Conservation (phyloP, 345 rosid genomes). For the Corchorus olitorius region DNA sequence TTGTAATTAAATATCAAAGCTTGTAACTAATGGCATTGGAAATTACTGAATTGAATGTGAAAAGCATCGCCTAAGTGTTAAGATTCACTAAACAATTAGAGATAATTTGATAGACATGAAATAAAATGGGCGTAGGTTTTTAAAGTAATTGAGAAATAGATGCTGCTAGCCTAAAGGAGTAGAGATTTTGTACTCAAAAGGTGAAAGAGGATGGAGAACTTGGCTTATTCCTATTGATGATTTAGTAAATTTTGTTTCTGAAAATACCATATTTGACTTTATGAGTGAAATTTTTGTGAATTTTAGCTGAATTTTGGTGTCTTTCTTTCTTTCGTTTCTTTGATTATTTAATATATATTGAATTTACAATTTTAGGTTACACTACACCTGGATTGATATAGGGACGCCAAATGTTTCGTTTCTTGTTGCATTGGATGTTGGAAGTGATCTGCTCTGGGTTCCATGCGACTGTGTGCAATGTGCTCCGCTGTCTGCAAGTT, state of each 20-base stretch:
- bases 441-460: slow-evolving; percentile 87
- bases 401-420: slow-evolving; percentile 80
- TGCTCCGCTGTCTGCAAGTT: slow-evolving; percentile 65
- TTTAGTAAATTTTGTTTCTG: neutral
- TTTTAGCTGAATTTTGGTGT: neutral
- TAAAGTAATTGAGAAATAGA: neutral
- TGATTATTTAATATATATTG: neutral
- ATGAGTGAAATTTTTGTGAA: neutral
- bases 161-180: neutral
- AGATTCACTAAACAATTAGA: neutral
- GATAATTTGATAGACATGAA: neutral
- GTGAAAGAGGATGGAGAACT: neutral
- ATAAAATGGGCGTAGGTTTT: neutral
- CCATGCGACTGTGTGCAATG: slow-evolving; percentile 88
- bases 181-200: neutral
- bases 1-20: neutral
- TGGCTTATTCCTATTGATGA: neutral
- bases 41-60: neutral
- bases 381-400: slow-evolving; percentile 80
- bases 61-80: neutral
- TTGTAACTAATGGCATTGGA: neutral
- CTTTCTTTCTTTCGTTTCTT: neutral
- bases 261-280: neutral
- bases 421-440: slow-evolving; percentile 83
- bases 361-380: slow-evolving; percentile 51